Base-by-base conservation (phyloP, 495 filamentous ascomycete species). In the Bacidia gigantensis region DNA sequence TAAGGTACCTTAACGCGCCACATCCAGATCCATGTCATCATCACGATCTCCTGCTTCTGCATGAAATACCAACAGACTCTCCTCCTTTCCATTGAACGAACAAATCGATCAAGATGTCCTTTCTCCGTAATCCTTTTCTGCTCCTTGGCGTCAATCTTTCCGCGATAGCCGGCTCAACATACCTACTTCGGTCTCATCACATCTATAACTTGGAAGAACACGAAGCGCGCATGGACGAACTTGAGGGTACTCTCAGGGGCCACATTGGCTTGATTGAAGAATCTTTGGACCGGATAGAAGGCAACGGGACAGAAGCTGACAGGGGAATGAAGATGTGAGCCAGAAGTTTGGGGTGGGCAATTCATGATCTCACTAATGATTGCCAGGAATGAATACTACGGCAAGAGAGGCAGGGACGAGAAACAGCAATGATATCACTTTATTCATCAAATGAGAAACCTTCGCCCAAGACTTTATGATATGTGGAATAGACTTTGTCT, bases 261-360 rank as follows among this genome's bases (percentile, higher is more conserved):
- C 70, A 74, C 50, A 72, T 70, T 52, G 69, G 70, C 3, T 42
- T 68, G 22, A 72, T 72, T 35, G 70, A 72, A 52, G 70, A 71
- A 45, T 58, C 63, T 9, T 52, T 74, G 21, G 69, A 72, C 49
- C 54, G 68, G 18, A 47, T 71, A 17, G 61, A 63, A 40, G 61
- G 61, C 18, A 61, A 61, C 17, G 61, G 46, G 12, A 61, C 59
- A 1, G 56, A 62, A 50, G 54, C 59, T 42, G 61, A 62, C 39
- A 45, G 52, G 17, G 55, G 54, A 17, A 58, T 59, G 54, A 63
- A 63, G 44, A 63, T 60, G 61, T 62, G n/a, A n/a, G n/a, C n/a
- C n/a, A n/a, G n/a, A n/a, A 35, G 50, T 39, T 20, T n/a, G 24
- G n/a, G 10, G n/a, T n/a, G n/a, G n/a, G n/a, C n/a, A 10, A 12